Conservation (phyloP, 768 basidiomycete genomes). For the Boletus pseudo-olivaceus region DNA sequence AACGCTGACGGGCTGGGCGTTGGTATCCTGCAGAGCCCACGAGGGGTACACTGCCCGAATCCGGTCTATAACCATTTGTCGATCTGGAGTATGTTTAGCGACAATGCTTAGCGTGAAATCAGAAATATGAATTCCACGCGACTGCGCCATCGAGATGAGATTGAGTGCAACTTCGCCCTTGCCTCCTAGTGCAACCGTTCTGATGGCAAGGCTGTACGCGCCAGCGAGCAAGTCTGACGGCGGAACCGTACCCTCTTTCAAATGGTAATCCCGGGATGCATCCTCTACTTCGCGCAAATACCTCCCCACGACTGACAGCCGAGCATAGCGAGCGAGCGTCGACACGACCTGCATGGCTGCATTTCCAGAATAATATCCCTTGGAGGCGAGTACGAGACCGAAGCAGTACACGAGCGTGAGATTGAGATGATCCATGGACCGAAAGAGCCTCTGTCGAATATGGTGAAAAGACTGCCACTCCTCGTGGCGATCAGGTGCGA, state of each 20-base stretch:
- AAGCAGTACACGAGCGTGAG: conserved; percentile 40
- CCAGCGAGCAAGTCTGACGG: conserved; percentile 10
- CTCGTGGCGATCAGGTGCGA: conserved; percentile 36
- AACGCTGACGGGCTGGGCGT: neutral
- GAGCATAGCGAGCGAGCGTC: conserved; percentile 43
- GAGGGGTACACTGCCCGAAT: conserved; percentile 14
- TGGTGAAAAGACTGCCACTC: conserved; percentile 17
- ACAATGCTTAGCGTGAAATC: conserved; percentile 35
- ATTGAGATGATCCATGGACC: conserved; percentile 26
- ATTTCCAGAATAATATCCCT: conserved; percentile 38
- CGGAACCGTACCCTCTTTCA: neutral
- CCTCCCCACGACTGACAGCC: conserved; percentile 27
- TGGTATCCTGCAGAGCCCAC: conserved; percentile 2
- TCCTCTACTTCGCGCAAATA: conserved; percentile 38
- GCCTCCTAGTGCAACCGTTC: conserved; percentile 37
- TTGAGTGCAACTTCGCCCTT: conserved; percentile 40
- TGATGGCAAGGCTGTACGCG: conserved; percentile 39
- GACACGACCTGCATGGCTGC: conserved; percentile 30
- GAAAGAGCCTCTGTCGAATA: conserved; percentile 35
- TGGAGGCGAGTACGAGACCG: conserved; percentile 42
- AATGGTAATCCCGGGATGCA: conserved; percentile 11
- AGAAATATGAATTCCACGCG: conserved; percentile 31
- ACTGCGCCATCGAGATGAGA: conserved; percentile 39
- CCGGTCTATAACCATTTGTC: neutral
- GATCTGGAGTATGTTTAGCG: conserved; percentile 24